Conservation (phyloP, 140 eudicot genomes). For the Bidens hawaiensis region DNA sequence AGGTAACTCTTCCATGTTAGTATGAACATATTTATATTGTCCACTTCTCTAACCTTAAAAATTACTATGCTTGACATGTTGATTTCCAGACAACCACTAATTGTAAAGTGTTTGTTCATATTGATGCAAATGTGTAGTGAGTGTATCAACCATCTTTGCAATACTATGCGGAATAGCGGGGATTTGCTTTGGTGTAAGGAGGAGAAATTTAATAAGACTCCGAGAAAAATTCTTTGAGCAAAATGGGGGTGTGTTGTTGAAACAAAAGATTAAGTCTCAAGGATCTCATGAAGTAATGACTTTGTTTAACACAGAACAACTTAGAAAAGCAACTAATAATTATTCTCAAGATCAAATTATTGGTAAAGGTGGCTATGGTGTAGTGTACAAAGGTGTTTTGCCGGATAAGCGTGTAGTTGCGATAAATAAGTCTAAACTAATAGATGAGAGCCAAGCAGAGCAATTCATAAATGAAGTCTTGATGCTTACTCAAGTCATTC, state of each 20-base stretch:
- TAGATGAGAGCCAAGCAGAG: neutral
- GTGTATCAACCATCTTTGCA: neutral
- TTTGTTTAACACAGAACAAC: neutral
- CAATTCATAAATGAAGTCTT: neutral
- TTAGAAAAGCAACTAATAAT: neutral
- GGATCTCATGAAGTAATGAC: neutral
- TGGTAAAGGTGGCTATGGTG: neutral
- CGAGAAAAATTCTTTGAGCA: neutral
- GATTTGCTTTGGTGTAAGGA: neutral
- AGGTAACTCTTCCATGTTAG: neutral
- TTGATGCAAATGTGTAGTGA: neutral
- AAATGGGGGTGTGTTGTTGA: neutral
- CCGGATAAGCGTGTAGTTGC: neutral
- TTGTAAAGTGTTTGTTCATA: too few relatives aligned
- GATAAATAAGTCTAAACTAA: neutral
- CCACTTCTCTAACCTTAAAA: too few relatives aligned
- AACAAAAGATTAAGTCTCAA: slow-evolving; percentile 1
- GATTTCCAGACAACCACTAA: neutral
- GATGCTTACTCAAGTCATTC: neutral
- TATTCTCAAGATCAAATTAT: neutral
- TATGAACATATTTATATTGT: too few relatives aligned
- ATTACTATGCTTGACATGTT: neutral
- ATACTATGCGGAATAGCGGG: neutral
- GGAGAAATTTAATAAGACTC: neutral
- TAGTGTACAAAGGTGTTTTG: too few relatives aligned